Evolutionary conservation across 2,329 filamentous ascomycete species (phyloP).

Genomic region (Magnaporthiopsis poae): DNA sequence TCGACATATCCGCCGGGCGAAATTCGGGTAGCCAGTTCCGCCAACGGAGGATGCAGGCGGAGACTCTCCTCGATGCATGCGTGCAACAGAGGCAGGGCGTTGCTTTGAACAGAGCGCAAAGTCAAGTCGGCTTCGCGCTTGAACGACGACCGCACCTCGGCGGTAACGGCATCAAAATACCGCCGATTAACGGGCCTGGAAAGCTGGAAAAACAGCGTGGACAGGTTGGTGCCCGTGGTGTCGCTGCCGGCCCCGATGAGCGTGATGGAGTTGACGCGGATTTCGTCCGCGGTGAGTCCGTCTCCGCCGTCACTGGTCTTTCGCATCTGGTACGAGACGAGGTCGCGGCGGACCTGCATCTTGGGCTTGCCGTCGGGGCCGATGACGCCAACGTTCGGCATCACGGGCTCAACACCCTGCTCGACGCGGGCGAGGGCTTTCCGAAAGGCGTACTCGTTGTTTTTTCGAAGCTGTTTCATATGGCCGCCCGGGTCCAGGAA

Average conservation of each 20-base stretch:
- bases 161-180: background rate
- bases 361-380: background rate
- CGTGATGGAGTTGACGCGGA: slow-evolving; percentile 16
- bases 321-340: slow-evolving; percentile 4
- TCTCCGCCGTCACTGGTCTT: background rate
- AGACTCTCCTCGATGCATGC: slow-evolving; percentile 29
- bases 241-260: slow-evolving; percentile 16
- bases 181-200: slow-evolving; percentile 16
- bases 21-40: slow-evolving; percentile 10
- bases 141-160: background rate
- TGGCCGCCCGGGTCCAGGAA: background rate
- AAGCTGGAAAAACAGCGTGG: slow-evolving; percentile 12
- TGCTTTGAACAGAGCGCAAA: background rate
- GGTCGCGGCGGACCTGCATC: background rate
- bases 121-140: background rate
- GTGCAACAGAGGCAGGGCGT: slow-evolving; percentile 18
- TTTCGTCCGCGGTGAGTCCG: slow-evolving; percentile 12
- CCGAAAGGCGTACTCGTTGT: background rate
- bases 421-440: background rate
- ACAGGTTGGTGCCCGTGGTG: slow-evolving; percentile 18
- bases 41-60: slow-evolving; percentile 22
- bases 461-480: background rate
- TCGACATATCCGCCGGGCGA: slow-evolving; percentile 1
- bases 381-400: background rate
- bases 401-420: background rate